These are phyloP conservation scores for Singerocomus inundabilis DNA, from an alignment of 1,284 basidiomycete species.

Conservation along the genomic window DNA sequence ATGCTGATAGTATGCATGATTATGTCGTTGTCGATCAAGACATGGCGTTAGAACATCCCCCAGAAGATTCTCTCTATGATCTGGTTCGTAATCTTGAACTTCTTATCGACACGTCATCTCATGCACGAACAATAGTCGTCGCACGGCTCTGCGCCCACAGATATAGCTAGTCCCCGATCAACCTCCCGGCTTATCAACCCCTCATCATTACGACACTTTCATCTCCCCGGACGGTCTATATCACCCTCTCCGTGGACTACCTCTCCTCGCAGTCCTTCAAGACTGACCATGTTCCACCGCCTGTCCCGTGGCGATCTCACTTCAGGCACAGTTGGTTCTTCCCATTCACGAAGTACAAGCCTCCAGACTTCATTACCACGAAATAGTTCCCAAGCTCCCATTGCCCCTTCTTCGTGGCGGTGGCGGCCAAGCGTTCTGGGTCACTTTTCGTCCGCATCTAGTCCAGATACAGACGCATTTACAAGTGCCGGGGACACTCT, in stretches of 20 bases:
- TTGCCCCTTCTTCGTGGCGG: slow-evolving; percentile 35
- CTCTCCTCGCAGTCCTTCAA: slow-evolving; percentile 38
- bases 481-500: slow-evolving; percentile 38
- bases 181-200: slow-evolving; percentile 44
- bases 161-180: slow-evolving; percentile 37
- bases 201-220: slow-evolving; percentile 55
- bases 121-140: slow-evolving; percentile 25
- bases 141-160: slow-evolving; percentile 39
- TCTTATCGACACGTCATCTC: slow-evolving; percentile 15
- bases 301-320: slow-evolving; percentile 38
- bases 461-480: slow-evolving; percentile 39
- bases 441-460: slow-evolving; percentile 49
- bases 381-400: slow-evolving; percentile 15
- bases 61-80: slow-evolving; percentile 10
- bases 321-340: slow-evolving; percentile 27
- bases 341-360: slow-evolving; percentile 48
- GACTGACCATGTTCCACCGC: slow-evolving; percentile 45
- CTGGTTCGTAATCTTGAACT: slow-evolving; percentile 21
- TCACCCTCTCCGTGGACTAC: slow-evolving; percentile 36
- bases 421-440: slow-evolving; percentile 63
- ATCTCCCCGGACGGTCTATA: slow-evolving; percentile 49
- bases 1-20: slow-evolving; percentile 47
- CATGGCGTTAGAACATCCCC: slow-evolving; percentile 26
- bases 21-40: slow-evolving; percentile 51
- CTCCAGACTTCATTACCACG: slow-evolving; percentile 28